A percentile compares a stretch with the other conserved stretches of the same genome.
phyloP scores from a whole-genome alignment of 1,284 basidiomycete genomes.

The Irpex lacteus region DNA sequence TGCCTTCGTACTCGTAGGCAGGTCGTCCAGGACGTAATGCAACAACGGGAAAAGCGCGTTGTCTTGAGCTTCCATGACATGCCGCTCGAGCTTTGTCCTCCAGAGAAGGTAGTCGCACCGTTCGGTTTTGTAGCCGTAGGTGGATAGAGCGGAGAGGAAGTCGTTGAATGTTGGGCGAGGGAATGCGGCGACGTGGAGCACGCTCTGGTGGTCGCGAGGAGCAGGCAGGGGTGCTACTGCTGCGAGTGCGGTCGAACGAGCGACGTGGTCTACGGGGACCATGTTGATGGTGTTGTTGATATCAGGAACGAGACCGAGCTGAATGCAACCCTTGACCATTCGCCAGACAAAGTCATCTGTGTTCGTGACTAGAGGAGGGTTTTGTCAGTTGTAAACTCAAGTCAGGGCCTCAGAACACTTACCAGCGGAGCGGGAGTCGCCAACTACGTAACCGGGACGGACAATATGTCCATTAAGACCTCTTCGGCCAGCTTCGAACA shows the following conservation, averaged over 20 bases:
- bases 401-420: conserved; percentile 26
- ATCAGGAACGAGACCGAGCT: conserved; percentile 93
- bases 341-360: conserved; percentile 99
- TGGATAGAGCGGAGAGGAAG: conserved; percentile 73
- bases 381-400: conserved; percentile 8
- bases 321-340: conserved; percentile 95
- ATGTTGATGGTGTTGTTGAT: conserved; percentile 99
- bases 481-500: conserved; percentile 87
- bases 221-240: conserved; percentile 52
- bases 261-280: conserved; percentile 98
- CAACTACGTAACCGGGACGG: conserved; percentile 95
- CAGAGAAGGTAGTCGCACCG: conserved; percentile 90
- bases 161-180: conserved; percentile 91
- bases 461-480: conserved; percentile 90
- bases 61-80: conserved; percentile 91
- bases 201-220: conserved; percentile 49
- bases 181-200: conserved; percentile 86
- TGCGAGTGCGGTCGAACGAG: conserved; percentile 77
- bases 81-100: conserved; percentile 90
- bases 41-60: conserved; percentile 97
- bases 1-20: conserved; percentile 95
- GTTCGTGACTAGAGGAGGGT: conserved; percentile 74
- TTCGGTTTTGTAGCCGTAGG: conserved; percentile 81
- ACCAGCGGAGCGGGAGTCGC: conserved; percentile 87
- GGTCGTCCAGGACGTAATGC: conserved; percentile 96